Evolutionary conservation across 352 stramenopile genomes (phyloP).

Genomic region (Blastocystis sp.): DNA sequence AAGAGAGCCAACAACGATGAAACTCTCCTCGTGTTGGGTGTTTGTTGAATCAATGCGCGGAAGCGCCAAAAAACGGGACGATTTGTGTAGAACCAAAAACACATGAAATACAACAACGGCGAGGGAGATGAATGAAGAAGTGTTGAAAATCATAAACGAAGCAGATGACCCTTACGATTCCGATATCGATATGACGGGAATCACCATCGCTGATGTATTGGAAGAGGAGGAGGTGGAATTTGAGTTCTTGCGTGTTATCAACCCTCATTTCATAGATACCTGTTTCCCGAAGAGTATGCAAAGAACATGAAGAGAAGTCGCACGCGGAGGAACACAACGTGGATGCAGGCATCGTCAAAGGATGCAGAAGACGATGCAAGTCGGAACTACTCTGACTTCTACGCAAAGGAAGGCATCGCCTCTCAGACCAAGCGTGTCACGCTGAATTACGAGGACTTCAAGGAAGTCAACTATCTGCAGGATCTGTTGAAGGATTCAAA

Average conservation of each 20-base stretch:
- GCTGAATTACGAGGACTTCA: slow-evolving; percentile 58
- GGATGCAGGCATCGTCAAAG: neutral
- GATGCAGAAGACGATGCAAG: slow-evolving; percentile 21
- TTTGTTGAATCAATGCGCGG: no score
- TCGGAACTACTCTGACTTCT: slow-evolving; percentile 6
- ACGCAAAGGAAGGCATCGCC: slow-evolving; percentile 28
- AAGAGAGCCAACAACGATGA: neutral
- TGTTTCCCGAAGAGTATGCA: slow-evolving; percentile 59
- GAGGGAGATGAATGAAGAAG: slow-evolving; percentile 56
- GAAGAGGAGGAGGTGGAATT: slow-evolving; percentile 62
- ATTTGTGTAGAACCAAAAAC: no score
- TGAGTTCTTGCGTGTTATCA: no score
- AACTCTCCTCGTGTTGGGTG: no score
- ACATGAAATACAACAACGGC: neutral
- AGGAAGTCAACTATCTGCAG: slow-evolving; percentile 54
- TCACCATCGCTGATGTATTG: slow-evolving; percentile 20
- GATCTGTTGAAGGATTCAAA: slow-evolving; percentile 6
- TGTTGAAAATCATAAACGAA: slow-evolving; percentile 62
- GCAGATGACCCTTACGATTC: slow-evolving; percentile 29
- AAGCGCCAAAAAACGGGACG: no score
- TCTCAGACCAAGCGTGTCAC: slow-evolving; percentile 14
- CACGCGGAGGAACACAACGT: slow-evolving; percentile 16
- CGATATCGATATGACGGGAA: slow-evolving; percentile 3
- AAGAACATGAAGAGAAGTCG: slow-evolving; percentile 9
- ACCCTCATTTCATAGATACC: slow-evolving; percentile 12